Conservation (phyloP, 805 yeast species). For the Lachancea sp. region DNA sequence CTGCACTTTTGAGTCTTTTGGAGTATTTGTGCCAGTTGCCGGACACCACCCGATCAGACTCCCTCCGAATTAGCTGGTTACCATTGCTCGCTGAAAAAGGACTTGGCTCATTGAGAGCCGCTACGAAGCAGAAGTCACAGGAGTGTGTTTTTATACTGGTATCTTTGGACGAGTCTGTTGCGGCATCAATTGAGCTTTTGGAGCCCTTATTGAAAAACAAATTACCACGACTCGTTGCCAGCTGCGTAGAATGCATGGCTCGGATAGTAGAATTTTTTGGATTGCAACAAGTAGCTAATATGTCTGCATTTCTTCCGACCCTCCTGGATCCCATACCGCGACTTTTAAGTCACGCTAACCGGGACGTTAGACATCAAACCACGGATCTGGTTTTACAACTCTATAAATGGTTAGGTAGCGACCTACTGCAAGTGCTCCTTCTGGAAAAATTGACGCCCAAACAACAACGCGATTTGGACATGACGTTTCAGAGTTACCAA, state of each 20-base stretch:
- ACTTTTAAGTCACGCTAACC: constrained; percentile 79
- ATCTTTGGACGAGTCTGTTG: constrained; percentile 61
- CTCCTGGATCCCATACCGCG: constrained; percentile 60
- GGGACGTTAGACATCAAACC: constrained; percentile 76
- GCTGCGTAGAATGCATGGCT: constrained; percentile 49
- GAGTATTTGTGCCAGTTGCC: constrained; percentile 46
- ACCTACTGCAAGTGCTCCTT: constrained; percentile 48
- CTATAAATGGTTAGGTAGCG: constrained; percentile 63
- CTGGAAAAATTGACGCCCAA: constrained; percentile 79
- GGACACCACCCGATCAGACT: constrained; percentile 9
- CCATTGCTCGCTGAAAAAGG: constrained; percentile 70
- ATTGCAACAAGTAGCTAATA: constrained; percentile 16
- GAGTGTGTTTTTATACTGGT: constrained; percentile 58
- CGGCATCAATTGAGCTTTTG: constrained; percentile 54
- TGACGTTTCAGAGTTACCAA: constrained; percentile 52
- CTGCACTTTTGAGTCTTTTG: constrained; percentile 47
- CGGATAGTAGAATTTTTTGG: constrained; percentile 42
- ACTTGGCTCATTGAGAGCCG: constrained; percentile 63
- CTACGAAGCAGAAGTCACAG: constrained; percentile 59
- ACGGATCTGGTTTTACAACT: constrained; percentile 60
- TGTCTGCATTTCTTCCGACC: constrained; percentile 53
- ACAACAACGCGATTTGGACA: constrained; percentile 77
- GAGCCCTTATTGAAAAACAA: constrained; percentile 55
- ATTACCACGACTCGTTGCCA: constrained; percentile 73
- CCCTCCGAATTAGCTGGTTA: constrained; percentile 17